Evolutionary conservation across 2,329 filamentous ascomycete species (phyloP).

Genomic region (Pestalotiopsis sp.): DNA sequence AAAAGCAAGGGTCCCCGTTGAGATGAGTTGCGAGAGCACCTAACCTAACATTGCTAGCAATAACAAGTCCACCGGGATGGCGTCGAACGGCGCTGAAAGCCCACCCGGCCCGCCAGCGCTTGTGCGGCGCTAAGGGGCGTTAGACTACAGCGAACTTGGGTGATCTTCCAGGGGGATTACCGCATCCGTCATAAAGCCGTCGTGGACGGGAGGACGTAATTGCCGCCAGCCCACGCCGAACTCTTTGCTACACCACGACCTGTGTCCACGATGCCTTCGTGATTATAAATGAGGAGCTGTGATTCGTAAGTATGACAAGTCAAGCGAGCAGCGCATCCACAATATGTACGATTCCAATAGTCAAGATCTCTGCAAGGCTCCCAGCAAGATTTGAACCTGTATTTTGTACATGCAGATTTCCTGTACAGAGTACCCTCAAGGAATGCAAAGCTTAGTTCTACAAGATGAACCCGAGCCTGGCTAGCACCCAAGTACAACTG

Average conservation of each 20-base stretch:
- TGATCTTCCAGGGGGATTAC: not conserved
- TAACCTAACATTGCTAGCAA: too few relatives aligned
- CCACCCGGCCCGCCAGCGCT: not conserved
- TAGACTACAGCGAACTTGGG: not conserved
- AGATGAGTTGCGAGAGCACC: too few relatives aligned
- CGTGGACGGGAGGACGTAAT: not conserved
- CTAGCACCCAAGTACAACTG: not conserved
- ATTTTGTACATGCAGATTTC: too few relatives aligned
- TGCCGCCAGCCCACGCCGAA: not conserved
- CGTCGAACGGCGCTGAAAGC: not conserved
- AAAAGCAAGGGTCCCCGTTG: too few relatives aligned
- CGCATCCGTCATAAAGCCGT: not conserved
- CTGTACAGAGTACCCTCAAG: not conserved
- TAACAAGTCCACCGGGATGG: not conserved
- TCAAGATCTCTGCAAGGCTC: too few relatives aligned
- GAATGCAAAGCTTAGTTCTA: not conserved
- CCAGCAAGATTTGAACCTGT: too few relatives aligned
- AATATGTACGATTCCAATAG: not conserved
- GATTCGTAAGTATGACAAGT: not conserved
- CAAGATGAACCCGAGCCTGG: not conserved
- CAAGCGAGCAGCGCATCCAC: not conserved
- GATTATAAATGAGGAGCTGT: not conserved
- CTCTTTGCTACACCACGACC: not conserved
- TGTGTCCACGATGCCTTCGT: not conserved
- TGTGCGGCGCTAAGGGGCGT: not conserved